Evolutionary conservation across 2,329 filamentous ascomycete species (phyloP).

Genomic region (Aureobasidium sp.): DNA sequence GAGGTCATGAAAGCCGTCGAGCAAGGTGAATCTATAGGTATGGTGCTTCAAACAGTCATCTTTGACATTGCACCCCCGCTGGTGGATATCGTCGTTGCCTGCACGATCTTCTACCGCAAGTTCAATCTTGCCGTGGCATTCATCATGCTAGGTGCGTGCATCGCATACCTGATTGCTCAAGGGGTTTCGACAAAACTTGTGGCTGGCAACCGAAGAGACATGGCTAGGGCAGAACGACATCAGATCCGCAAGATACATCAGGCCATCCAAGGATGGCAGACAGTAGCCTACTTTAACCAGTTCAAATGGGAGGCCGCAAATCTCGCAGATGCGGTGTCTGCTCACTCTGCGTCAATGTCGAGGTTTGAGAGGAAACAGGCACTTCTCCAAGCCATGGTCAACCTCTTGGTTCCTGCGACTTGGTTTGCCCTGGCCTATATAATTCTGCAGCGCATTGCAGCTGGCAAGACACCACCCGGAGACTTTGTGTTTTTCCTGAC

Average conservation of each 20-base stretch:
- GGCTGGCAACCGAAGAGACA: neutral
- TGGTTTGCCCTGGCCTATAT: neutral
- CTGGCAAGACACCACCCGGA: neutral
- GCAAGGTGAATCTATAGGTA: neutral
- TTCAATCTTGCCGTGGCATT: neutral
- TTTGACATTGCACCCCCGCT: neutral
- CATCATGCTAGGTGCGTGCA: neutral
- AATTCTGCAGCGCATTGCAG: neutral
- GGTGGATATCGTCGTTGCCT: neutral
- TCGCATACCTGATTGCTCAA: neutral
- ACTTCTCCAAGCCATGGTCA: neutral
- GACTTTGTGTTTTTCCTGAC: neutral
- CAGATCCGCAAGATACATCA: neutral
- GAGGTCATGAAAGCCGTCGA: neutral
- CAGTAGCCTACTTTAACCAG: neutral
- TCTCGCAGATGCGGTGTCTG: neutral
- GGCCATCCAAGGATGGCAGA: neutral
- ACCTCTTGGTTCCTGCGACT: neutral
- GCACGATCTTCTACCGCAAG: neutral
- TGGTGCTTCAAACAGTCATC: neutral
- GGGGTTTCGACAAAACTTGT: neutral
- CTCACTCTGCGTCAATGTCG: neutral
- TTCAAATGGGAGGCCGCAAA: neutral
- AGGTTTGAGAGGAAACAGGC: neutral
- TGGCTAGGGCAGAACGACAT: neutral